phyloP scores from a whole-genome alignment of 2,329 filamentous ascomycete genomes.

The Hymenoscyphus infarciens region DNA sequence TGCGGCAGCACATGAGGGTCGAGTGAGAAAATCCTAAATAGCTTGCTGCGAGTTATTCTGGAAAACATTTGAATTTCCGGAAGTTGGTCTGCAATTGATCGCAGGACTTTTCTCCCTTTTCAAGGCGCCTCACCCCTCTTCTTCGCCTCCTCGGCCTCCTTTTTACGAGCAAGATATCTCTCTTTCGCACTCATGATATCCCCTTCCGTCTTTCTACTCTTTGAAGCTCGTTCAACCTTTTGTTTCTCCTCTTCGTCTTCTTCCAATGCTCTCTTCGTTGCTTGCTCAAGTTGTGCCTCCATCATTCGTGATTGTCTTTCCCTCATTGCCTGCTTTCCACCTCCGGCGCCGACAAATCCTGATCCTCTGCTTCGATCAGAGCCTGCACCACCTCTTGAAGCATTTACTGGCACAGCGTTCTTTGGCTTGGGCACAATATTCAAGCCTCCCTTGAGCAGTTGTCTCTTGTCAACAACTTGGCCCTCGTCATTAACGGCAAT shows the following conservation, averaged over 20 bases:
- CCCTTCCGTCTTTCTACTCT: conserved; percentile 72
- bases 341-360: conserved; percentile 42
- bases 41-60: background rate
- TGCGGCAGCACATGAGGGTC: background rate
- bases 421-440: conserved; percentile 67
- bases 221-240: conserved; percentile 60
- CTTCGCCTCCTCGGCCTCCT: conserved; percentile 67
- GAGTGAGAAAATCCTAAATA: background rate
- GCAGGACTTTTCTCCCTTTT: background rate
- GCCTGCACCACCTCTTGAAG: conserved; percentile 22
- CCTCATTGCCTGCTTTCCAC: conserved; percentile 63
- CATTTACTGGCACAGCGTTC: conserved; percentile 33
- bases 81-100: background rate
- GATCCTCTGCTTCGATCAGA: conserved; percentile 29
- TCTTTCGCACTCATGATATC: conserved; percentile 78
- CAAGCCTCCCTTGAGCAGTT: conserved; percentile 70
- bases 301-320: conserved; percentile 77
- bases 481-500: conserved; percentile 78
- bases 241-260: conserved; percentile 63
- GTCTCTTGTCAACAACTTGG: conserved; percentile 79
- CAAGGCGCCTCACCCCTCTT: conserved; percentile 40
- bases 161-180: conserved; percentile 74
- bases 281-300: conserved; percentile 70
- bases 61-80: background rate
- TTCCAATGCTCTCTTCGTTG: conserved; percentile 67